Evolutionary conservation across 805 yeast species (phyloP).

Genomic region (Kregervanrija delftensis): DNA sequence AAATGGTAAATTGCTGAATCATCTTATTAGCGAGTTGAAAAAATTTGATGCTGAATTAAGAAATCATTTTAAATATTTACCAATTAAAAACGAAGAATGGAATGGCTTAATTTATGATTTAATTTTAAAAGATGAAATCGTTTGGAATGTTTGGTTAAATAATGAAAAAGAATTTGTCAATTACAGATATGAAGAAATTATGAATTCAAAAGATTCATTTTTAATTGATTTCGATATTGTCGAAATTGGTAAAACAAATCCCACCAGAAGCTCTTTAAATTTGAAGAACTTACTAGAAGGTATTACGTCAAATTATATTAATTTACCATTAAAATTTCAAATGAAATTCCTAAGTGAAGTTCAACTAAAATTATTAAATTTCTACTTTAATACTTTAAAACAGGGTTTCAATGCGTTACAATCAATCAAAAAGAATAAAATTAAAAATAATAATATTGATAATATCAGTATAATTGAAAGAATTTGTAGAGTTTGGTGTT

Average conservation of each 20-base stretch:
- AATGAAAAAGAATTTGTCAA: slow-evolving; percentile 48
- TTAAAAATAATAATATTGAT: slow-evolving; percentile 11
- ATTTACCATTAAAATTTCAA: slow-evolving; percentile 46
- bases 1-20: slow-evolving; percentile 46
- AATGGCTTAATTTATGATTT: slow-evolving; percentile 23
- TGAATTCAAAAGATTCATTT: slow-evolving; percentile 43
- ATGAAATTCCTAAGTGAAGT: slow-evolving; percentile 50
- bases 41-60: slow-evolving; percentile 49
- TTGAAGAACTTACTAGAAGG: slow-evolving; percentile 51
- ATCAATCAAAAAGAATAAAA: slow-evolving; percentile 18
- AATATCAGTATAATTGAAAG: slow-evolving; percentile 28
- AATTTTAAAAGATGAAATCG: slow-evolving; percentile 18
- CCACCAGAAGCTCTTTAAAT: slow-evolving; percentile 57
- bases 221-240: slow-evolving; percentile 51
- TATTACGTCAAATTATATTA: slow-evolving; percentile 46
- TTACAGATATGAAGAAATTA: slow-evolving; percentile 44
- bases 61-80: slow-evolving; percentile 29
- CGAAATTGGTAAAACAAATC: slow-evolving; percentile 38
- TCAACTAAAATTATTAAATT: slow-evolving; percentile 50
- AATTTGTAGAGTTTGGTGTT: slow-evolving; percentile 34
- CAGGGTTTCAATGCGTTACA: slow-evolving; percentile 38
- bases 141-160: slow-evolving; percentile 43
- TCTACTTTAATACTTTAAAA: slow-evolving; percentile 38
- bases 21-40: slow-evolving; percentile 50
- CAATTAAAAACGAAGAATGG: slow-evolving; percentile 16